Base-by-base conservation (phyloP, 306 rosid genomes). In the Quercus cerris region DNA sequence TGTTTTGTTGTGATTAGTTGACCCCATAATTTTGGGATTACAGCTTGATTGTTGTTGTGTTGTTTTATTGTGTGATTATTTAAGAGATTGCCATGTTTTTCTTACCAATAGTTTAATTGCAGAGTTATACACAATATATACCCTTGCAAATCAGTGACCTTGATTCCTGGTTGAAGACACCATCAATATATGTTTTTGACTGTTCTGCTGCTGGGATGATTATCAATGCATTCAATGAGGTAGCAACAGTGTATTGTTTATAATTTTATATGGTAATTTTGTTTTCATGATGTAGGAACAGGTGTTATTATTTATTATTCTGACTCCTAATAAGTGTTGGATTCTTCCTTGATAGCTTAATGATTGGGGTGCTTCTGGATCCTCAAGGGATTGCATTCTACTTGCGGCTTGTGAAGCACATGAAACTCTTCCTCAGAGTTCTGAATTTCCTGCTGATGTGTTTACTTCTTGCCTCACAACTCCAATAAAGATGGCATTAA, bases 341-440 rank as follows among this genome's bases (percentile, higher is more conserved):
- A 59, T 80, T 83, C 70, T 38, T 84, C 58, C 77, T 85, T 82
- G 79, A 79, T 81, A 96, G 99, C 98, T 93, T 83, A 93, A 89
- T 73, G 94, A 96, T 61, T 88, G 89, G 90, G 83, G 82, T 87
- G 84, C 93, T 73, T 79, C 94, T 57, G 97, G 96, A 76, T 74
- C 97, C 73, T 52, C 94, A 64, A 90, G 97, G 88, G 99, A 96
- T 88, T 93, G 98, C 84, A 96, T 96, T 81, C 84, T 96, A 79
- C 99, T 96, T 85, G 99, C 98, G 8, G 97, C 99, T 54, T 93
- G 99, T 87, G 98, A 93, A 88, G 90, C 97, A 46, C 98, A 96
- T 1, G 99, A 96, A 80, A 93, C 98, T 75, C 97, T 96, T 77
- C 99, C 99, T 15, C 98, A 93, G 82, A 96, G 97, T 91, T 93